phyloP scores from a whole-genome alignment of 352 stramenopile species.

The Saprolegnia diclina region DNA sequence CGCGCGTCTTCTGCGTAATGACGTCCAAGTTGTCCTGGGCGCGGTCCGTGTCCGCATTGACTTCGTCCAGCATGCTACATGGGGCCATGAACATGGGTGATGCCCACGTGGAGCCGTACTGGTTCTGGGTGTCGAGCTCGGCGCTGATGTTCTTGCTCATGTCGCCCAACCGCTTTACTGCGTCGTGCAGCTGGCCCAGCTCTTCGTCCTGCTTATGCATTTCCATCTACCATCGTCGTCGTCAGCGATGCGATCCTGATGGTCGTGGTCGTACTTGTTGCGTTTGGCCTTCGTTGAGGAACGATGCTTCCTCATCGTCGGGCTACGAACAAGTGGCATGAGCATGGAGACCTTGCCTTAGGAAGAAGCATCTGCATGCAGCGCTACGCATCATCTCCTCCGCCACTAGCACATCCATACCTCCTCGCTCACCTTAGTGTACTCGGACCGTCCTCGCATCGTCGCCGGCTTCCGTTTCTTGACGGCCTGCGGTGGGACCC shows the following conservation, averaged over 20 bases:
- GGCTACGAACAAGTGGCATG: slow-evolving; percentile 9
- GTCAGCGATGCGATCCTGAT: background rate
- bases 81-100: background rate
- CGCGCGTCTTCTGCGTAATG: slow-evolving; percentile 81
- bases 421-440: slow-evolving; percentile 28
- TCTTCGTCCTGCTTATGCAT: slow-evolving; percentile 80
- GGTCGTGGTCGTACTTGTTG: slow-evolving; percentile 8
- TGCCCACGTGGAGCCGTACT: slow-evolving; percentile 33
- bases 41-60: slow-evolving; percentile 80
- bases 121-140: slow-evolving; percentile 76
- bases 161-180: slow-evolving; percentile 72
- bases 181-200: slow-evolving; percentile 66
- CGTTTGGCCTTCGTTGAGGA: slow-evolving; percentile 21
- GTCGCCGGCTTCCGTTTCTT: slow-evolving; percentile 3
- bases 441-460: slow-evolving; percentile 16
- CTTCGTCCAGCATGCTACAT: slow-evolving; percentile 71
- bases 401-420: slow-evolving; percentile 12
- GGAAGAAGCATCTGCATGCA: slow-evolving; percentile 3
- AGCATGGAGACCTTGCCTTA: background rate
- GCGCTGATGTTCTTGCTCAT: slow-evolving; percentile 82
- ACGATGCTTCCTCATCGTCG: slow-evolving; percentile 26
- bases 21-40: slow-evolving; percentile 59
- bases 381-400: background rate
- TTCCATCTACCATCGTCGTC: slow-evolving; percentile 35
- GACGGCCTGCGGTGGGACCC: background rate